Percentiles rank a stretch among this genome's conserved stretches.
phyloP scores from a whole-genome alignment of 2,329 filamentous ascomycete species.

The Pseudonectria buxi region DNA sequence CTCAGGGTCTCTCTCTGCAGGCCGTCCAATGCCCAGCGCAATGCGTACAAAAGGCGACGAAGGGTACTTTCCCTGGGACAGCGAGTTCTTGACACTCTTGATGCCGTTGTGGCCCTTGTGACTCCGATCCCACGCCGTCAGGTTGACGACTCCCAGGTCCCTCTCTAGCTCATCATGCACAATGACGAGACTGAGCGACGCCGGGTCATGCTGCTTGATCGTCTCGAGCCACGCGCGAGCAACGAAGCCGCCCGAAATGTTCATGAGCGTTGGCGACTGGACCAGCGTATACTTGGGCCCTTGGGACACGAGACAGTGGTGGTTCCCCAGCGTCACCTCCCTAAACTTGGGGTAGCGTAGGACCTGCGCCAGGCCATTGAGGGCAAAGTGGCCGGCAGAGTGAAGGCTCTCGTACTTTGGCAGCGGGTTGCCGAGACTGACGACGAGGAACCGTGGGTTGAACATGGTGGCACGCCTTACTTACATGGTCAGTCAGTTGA shows the following conservation, averaged over 20 bases:
- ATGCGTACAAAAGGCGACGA: conserved; percentile 50
- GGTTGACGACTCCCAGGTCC: conserved; percentile 58
- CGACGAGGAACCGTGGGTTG: conserved; percentile 59
- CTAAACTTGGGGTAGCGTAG: conserved; percentile 42
- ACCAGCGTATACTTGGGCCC: conserved; percentile 57
- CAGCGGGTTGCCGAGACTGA: conserved; percentile 81
- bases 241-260: conserved; percentile 69
- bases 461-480: conserved; percentile 24
- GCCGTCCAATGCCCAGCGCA: conserved; percentile 82
- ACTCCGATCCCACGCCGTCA: conserved; percentile 57
- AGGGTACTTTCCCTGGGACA: conserved; percentile 38
- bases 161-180: conserved; percentile 86
- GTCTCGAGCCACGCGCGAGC: conserved; percentile 57
- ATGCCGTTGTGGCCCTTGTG: conserved; percentile 69
- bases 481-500: background rate
- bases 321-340: conserved; percentile 41
- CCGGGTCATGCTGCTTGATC: conserved; percentile 30
- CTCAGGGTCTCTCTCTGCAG: conserved; percentile 56
- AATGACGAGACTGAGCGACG: conserved; percentile 55
- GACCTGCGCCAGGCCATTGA: conserved; percentile 50
- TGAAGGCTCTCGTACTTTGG: conserved; percentile 74
- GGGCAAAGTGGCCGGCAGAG: conserved; percentile 75
- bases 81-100: conserved; percentile 53
- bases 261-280: conserved; percentile 77
- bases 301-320: conserved; percentile 42